Evolutionary conservation across 148 eudicot species (phyloP), one percentile per base, ranked within the genome.

Genomic region (Tetragonia tetragonoides): DNA sequence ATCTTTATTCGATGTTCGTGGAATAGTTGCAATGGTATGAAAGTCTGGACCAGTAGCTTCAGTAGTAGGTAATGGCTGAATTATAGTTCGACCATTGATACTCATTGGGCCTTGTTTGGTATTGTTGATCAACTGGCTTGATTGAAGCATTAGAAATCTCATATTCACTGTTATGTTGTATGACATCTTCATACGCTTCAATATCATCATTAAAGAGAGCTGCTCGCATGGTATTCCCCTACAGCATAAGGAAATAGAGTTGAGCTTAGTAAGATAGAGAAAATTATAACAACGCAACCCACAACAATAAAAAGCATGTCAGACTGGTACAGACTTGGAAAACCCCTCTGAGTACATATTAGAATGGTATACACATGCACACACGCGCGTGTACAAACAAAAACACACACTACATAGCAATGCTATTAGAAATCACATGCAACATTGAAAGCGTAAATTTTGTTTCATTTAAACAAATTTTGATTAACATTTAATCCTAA

Each of bases 101-200:
- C 34, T 28, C 34, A 28, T 28, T 28, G 34, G 34, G 34, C 34
- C 34, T 28, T 1, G 10, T 60, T 21, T 60, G 28, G 64, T n/a
- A 60, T n/a, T 28, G n/a, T 7, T 60, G 10, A 60, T 60, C 64
- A n/a, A 60, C 64, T 60, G 3, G n/a, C 8, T 21, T 60, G 28
- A 20, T 21, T n/a, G 28, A 20, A 10, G 64, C 64, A 60, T 60
- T 60, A 21, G 24, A n/a, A n/a, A 60, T 60, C 10, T 60, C 28
- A 21, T 60, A n/a, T 17, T 60, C 64, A 17, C 9, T 60, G 28
- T 60, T 60, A 17, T 20, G 28, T n/a, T 60, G 64, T 20, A 60
- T 60, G 64, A 60, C 28, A 21, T 60, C 64, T 60, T 60, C 64
- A 60, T 60, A 60, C 5, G 64, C 64, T 21, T 60, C 64, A 60